Evolutionary conservation across 179 eudicot species (phyloP), one percentile per base, ranked within the genome.

Genomic region (Spergularia azorica): DNA sequence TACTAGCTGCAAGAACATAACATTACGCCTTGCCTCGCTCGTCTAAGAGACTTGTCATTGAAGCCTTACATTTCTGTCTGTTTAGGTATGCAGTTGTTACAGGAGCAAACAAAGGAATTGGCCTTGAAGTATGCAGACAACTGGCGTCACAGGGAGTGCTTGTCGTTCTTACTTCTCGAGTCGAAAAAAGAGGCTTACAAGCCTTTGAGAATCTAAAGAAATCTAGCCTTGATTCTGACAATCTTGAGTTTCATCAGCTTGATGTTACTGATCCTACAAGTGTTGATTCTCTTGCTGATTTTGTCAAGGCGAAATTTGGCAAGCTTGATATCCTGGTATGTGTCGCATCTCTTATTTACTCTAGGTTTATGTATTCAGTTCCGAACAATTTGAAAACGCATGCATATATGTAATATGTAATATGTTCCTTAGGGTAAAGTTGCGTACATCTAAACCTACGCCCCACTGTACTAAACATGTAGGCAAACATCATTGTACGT

Each of bases 31-130:
- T 6, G 21, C 17, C 3, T 13, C 15, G 17, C 32, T 60, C 1
- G 20, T 14, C 12, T 3, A 9, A 13, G 5, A 63, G 36, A 3
- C 17, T 17, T 63, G 6, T 36, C 15, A 13, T 8, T 32, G 12
- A 43, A 63, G 38, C 20, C 13, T 18, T 17, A 60, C 63, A 14
- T 32, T 21, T 38, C 0, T 15, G 14, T 13, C 67, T 12, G 6
- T 63, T 3, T 72, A 90, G 93, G 83, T 82, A 72, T 77, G 92
- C 92, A 75, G 87, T 90, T 26, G 92, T 90, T 2, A 87, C 92
- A 50, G 91, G 94, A 38, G 86, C 82, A 79, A 90, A 90, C 79
- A 90, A 83, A 80, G 94, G 94, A 67, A 85, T 90, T 16, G 95
- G 92, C 36, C 76, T 89, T 0, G 95, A 87, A 65, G 82, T 85